phyloP scores from a whole-genome alignment of 768 basidiomycete genomes.

The Sporobolomyces phaffii region DNA sequence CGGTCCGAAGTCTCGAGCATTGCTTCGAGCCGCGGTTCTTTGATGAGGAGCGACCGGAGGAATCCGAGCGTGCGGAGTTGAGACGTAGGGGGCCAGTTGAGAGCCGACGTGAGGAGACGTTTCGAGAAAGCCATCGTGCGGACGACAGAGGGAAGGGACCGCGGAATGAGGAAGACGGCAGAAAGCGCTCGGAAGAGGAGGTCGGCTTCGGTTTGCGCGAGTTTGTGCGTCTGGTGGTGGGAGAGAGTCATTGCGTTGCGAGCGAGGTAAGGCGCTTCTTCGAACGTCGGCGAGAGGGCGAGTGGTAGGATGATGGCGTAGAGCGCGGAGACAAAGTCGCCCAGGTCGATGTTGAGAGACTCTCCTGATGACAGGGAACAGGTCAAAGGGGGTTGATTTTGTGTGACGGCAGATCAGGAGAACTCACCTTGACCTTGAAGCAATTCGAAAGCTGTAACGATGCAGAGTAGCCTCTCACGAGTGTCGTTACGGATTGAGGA shows the following conservation, averaged over 20 bases:
- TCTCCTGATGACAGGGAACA: constrained; percentile 62
- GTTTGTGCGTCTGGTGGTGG: constrained; percentile 35
- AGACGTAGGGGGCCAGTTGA: constrained; percentile 69
- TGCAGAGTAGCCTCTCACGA: constrained; percentile 60
- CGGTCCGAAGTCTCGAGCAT: constrained; percentile 83
- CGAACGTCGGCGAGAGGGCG: constrained; percentile 61
- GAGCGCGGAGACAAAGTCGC: constrained; percentile 75
- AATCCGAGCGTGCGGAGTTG: constrained; percentile 68
- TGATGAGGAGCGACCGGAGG: constrained; percentile 63
- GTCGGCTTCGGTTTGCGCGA: constrained; percentile 46
- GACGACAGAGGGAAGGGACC: constrained; percentile 55
- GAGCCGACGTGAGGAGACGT: constrained; percentile 70
- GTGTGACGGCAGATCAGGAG: constrained; percentile 23
- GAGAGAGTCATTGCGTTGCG: constrained; percentile 36
- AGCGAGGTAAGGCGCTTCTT: constrained; percentile 51
- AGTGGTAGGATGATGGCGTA: constrained; percentile 76
- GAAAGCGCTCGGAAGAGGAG: constrained; percentile 80
- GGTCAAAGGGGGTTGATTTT: no score
- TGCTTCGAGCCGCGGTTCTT: constrained; percentile 73
- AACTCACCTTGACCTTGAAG: constrained; percentile 83
- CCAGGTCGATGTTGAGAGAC: constrained; percentile 91
- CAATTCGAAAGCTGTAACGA: constrained; percentile 94
- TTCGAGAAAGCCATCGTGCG: constrained; percentile 88
- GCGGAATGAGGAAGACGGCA: constrained; percentile 71
- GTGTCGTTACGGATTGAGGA: constrained; percentile 41